These are phyloP conservation scores for Hygrophoropsis aurantiaca DNA, from an alignment of 768 basidiomycete genomes.

Conservation along the genomic window DNA sequence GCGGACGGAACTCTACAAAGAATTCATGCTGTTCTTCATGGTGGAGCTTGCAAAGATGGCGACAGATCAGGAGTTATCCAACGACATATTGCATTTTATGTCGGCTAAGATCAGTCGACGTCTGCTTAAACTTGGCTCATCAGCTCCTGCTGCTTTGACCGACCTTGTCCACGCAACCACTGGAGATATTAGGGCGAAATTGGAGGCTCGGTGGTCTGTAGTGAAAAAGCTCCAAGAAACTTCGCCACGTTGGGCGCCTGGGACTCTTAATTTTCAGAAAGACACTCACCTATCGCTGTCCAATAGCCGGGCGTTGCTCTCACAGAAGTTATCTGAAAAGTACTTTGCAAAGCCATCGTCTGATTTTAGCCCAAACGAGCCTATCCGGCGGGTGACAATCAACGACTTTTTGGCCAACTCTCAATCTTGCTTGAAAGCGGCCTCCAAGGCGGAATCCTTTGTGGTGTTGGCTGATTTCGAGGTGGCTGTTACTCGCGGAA, in stretches of 20 bases:
- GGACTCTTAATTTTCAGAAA: conserved; percentile 19
- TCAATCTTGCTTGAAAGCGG: conserved; percentile 10
- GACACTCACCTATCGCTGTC: conserved; percentile 36
- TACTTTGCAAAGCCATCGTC: neutral
- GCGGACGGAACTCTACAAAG: conserved; percentile 38
- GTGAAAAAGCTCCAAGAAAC: conserved; percentile 23
- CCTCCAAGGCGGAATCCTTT: conserved; percentile 14
- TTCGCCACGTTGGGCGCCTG: conserved; percentile 23
- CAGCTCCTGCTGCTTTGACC: conserved; percentile 15
- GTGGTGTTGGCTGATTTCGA: conserved; percentile 40
- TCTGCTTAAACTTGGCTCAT: conserved; percentile 19
- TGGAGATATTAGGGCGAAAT: conserved; percentile 6
- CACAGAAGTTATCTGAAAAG: conserved; percentile 9
- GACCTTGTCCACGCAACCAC: conserved; percentile 13
- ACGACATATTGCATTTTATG: conserved; percentile 11
- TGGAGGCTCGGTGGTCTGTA: conserved; percentile 35
- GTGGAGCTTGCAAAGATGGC: conserved; percentile 4
- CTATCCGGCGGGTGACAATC: conserved; percentile 11
- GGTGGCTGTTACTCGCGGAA: conserved; percentile 21
- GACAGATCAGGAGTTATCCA: no score
- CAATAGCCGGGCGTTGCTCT: conserved; percentile 27
- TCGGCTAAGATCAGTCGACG: conserved; percentile 26
- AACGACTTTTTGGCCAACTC: conserved; percentile 15
- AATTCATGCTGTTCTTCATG: conserved; percentile 40
- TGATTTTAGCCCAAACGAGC: conserved; percentile 4